Base-by-base conservation (phyloP, 768 basidiomycete species). In the Leccinum ochraceum region DNA sequence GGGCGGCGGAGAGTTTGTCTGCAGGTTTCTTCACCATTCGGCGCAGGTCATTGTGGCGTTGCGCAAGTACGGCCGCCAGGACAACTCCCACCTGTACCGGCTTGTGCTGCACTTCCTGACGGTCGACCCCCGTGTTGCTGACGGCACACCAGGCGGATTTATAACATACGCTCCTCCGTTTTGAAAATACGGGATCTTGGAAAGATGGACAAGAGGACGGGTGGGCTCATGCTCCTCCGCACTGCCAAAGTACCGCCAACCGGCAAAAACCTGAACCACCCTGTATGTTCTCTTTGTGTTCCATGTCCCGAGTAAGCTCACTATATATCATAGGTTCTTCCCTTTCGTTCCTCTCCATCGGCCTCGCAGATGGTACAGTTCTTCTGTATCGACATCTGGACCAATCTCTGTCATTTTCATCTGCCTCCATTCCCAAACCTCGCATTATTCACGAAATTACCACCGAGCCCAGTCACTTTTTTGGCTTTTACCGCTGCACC, bases 361-460 rank as follows among this genome's bases (percentile, higher is more conserved):
- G 95, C 13, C 83, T 98, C 17, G 94, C 88, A 6, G 95, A 98
- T 69, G 97, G 97, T 26, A 92, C 92, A 0, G 95, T 97, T 16
- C 81, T 98, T 8, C 80, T 97, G 16, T 96, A 93, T 71, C 86
- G 93, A 7, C 93, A 98, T 69, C 79, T 98, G 20, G 89, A 95
- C 71, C 95, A 98, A 71, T 94, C 94, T 1, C 79, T 96, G 34
- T 82, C 88, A 3, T 85, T 90, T 49, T 66, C 73, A n/a, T 85
- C 87, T 6, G 77, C 94, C 10, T 87, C 88, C 11, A 76, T 98
- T 20, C 94, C 94, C 0, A 98, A 97, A 77, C 83, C 89, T 9
- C 86, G 91, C 24, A 81, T 87, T 0, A 79, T 98, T 3, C 92
- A 94, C 69, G 94, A 97, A 67, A 87, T 89, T 3, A 80, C 87